Percentiles rank a stretch among this genome's conserved stretches.
Conservation (phyloP, 2,329 filamentous ascomycete genomes). For the Penicillium sp. region DNA sequence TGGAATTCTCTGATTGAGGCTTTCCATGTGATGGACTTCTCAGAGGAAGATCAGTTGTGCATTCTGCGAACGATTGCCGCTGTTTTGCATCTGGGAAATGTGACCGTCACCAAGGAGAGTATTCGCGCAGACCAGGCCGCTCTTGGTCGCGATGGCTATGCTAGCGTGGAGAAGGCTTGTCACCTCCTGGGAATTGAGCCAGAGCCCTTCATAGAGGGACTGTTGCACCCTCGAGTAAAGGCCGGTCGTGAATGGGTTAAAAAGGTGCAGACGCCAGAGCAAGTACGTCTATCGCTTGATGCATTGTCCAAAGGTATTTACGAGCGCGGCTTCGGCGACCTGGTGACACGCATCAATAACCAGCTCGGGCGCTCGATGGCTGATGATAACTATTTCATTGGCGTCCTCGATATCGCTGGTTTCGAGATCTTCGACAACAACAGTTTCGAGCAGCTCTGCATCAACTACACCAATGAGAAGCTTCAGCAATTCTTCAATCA, state of each 20-base stretch:
- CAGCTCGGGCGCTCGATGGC: constrained; percentile 81
- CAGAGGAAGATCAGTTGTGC: constrained; percentile 71
- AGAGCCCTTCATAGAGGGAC: constrained; percentile 79
- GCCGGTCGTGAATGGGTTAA: constrained; percentile 97
- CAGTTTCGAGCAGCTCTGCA: constrained; percentile 97
- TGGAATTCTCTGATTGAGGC: constrained; percentile 89
- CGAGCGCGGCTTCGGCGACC: constrained; percentile 87
- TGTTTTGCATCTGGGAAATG: constrained; percentile 88
- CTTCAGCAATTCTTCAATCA: constrained; percentile 99
- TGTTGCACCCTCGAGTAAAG: constrained; percentile 90
- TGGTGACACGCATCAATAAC: constrained; percentile 85
- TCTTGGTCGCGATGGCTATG: constrained; percentile 67
- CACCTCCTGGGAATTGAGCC: constrained; percentile 74
- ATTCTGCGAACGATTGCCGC: constrained; percentile 86
- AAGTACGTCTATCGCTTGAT: constrained; percentile 83
- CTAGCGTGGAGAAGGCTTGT: constrained; percentile 73
- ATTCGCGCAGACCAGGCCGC: constrained; percentile 85
- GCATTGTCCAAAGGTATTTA: constrained; percentile 96
- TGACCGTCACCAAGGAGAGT: constrained; percentile 84
- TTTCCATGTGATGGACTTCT: constrained; percentile 90
- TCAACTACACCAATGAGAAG: constrained; percentile 99
- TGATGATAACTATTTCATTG: constrained; percentile 93
- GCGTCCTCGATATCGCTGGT: constrained; percentile 95
- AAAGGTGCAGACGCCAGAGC: constrained; percentile 95
- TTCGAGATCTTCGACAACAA: constrained; percentile 99